Evolutionary conservation across 179 eudicot species (phyloP).

Genomic region (Amaranthus tricolor): DNA sequence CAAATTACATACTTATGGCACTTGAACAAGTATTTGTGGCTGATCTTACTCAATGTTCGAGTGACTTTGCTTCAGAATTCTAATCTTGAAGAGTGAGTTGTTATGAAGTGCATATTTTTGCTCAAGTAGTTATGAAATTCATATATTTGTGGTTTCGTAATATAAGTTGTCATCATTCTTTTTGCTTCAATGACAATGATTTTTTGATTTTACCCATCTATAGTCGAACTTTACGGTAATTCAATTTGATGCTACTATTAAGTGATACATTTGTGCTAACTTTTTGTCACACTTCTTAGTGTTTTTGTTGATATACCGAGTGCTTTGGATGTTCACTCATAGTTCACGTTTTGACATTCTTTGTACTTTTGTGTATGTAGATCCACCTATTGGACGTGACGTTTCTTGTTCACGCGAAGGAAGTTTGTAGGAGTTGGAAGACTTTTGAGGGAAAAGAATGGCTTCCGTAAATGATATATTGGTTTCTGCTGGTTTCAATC

Average conservation of each 20-base stretch:
- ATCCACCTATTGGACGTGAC: background rate
- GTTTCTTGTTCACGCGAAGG: background rate
- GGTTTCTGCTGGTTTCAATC: constrained; percentile 65
- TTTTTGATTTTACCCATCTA: background rate
- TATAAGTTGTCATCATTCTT: no score
- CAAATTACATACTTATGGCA: no score
- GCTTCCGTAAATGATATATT: constrained; percentile 60
- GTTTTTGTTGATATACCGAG: background rate
- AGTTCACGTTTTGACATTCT: background rate
- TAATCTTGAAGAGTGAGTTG: background rate
- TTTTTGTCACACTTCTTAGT: background rate
- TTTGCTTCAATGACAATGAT: no score
- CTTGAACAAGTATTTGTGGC: no score
- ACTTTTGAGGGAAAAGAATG: constrained; percentile 42
- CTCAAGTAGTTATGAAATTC: background rate
- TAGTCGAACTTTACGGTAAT: background rate
- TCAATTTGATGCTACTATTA: background rate
- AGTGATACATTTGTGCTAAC: background rate
- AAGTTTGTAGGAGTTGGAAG: constrained; percentile 5
- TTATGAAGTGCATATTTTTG: background rate
- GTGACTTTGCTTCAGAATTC: no score
- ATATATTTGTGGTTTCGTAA: background rate
- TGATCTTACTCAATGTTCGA: no score
- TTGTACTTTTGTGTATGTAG: background rate
- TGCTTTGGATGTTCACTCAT: background rate